Evolutionary conservation across 805 yeast species (phyloP), one percentile per base, ranked within the genome.

Genomic region (Cyberlindnera maritima): DNA sequence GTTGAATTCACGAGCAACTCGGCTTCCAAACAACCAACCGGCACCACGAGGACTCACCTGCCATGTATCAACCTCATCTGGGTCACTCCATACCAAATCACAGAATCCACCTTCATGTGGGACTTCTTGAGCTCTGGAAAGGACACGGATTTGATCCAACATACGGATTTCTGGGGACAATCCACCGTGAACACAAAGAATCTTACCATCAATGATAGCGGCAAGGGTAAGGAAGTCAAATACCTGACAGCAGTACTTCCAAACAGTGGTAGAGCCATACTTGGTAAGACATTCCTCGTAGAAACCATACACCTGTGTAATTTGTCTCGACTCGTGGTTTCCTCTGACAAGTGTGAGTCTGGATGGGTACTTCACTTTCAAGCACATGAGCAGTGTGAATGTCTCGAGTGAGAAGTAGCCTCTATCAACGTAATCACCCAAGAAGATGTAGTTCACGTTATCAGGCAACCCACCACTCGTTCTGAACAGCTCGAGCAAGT

Each of bases 71-170:
- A 91, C 96, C 60, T 91, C 91, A 65, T 92, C 98, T 2, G 99
- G 99, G 63, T 92, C 99, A 18, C 95, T 85, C 99, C 99, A 92
- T 34, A 92, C 91, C 59, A 92, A 77, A 67, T 92, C 99, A 63
- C 97, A 94, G 66, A 92, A 92, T 2, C 97, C 98, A 57, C 99
- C 99, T 70, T 92, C 99, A 65, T 94, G 98, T 3, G 99, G 99
- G 40, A 92, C 97, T 68, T 92, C 98, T 68, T 92, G 98, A 3
- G 98, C 98, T 61, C 99, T 77, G 44, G 94, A 85, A 48, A 92
- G 73, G 17, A 92, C 98, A 59, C 98, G 76, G 55, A 92, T 90
- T 68, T 92, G 99, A 66, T 92, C 99, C 56, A 92, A 76, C 96
- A 94, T 91, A 65, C 98, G 80, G 53, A 92, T 91, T 67, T 94